A percentile compares a stretch with the other conserved stretches of the same genome.
Conservation (phyloP, 2,329 filamentous ascomycete genomes). For the Cladosporium sp. region DNA sequence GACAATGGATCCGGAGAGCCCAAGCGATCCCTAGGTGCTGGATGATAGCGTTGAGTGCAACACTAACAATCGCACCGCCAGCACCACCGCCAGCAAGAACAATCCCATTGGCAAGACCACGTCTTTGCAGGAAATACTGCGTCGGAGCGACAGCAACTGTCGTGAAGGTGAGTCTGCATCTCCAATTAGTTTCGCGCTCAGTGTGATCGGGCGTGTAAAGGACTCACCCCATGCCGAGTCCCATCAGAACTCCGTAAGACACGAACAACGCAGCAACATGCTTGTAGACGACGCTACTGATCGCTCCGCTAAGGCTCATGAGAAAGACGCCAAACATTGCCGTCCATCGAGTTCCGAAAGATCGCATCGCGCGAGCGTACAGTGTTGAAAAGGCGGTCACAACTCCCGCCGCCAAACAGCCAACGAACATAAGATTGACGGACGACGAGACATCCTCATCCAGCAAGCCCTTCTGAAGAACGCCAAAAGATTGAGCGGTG, state of each 20-base stretch:
- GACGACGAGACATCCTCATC: conserved; percentile 45
- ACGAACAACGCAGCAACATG: conserved; percentile 48
- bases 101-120: conserved; percentile 45
- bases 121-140: conserved; percentile 44
- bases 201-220: background rate
- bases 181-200: background rate
- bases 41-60: conserved; percentile 29
- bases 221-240: conserved; percentile 33
- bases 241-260: conserved; percentile 45
- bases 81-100: conserved; percentile 50
- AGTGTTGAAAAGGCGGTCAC: conserved; percentile 51
- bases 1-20: conserved; percentile 51
- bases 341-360: conserved; percentile 46
- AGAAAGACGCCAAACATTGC: conserved; percentile 48
- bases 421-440: conserved; percentile 56
- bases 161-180: background rate
- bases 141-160: conserved; percentile 42
- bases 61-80: conserved; percentile 49
- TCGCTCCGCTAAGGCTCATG: conserved; percentile 47
- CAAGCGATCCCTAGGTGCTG: conserved; percentile 44
- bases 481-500: conserved; percentile 56
- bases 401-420: conserved; percentile 48
- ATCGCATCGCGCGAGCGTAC: conserved; percentile 49
- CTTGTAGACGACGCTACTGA: conserved; percentile 44
- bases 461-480: conserved; percentile 56